A percentile compares a stretch with the other conserved stretches of the same genome.
These are phyloP conservation scores for Williopsis jadinii DNA, from an alignment of 1,139 yeast species.

Conservation along the genomic window DNA sequence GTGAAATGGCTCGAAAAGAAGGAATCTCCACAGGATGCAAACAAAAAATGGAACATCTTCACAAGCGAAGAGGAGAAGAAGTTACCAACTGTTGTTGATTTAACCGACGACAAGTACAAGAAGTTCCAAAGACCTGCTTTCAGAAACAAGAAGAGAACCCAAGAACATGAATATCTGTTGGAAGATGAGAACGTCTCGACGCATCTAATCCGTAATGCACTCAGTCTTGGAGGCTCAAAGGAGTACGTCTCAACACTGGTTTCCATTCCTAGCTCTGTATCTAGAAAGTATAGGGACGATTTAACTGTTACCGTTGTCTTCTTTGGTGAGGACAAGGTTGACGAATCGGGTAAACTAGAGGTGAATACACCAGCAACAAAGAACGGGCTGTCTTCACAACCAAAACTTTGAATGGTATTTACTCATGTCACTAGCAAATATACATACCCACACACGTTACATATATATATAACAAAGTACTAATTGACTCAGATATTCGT, in stretches of 20 bases:
- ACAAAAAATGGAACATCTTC: slow-evolving; percentile 18
- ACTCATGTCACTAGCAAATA: no score
- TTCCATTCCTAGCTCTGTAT: slow-evolving; percentile 88
- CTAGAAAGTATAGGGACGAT: slow-evolving; percentile 91
- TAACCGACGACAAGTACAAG: slow-evolving; percentile 49
- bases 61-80: slow-evolving; percentile 34
- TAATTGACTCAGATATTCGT: no score
- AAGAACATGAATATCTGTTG: slow-evolving; percentile 41
- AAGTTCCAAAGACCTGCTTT: slow-evolving; percentile 52
- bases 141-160: slow-evolving; percentile 32
- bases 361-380: slow-evolving; percentile 20
- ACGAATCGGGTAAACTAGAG: slow-evolving; percentile 34
- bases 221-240: slow-evolving; percentile 79
- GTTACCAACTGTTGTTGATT: slow-evolving; percentile 56
- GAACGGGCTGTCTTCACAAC: slow-evolving; percentile 14
- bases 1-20: slow-evolving; percentile 89
- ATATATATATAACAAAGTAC: no score
- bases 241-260: slow-evolving; percentile 86
- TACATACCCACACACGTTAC: background rate
- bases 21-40: slow-evolving; percentile 35
- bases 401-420: slow-evolving; percentile 1
- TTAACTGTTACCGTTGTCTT: slow-evolving; percentile 93
- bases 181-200: slow-evolving; percentile 90
- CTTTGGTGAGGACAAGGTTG: slow-evolving; percentile 51
- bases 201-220: slow-evolving; percentile 87